Evolutionary conservation across 352 stramenopile species (phyloP), one percentile per base, ranked within the genome.

Genomic region (Pythium guiyangense): DNA sequence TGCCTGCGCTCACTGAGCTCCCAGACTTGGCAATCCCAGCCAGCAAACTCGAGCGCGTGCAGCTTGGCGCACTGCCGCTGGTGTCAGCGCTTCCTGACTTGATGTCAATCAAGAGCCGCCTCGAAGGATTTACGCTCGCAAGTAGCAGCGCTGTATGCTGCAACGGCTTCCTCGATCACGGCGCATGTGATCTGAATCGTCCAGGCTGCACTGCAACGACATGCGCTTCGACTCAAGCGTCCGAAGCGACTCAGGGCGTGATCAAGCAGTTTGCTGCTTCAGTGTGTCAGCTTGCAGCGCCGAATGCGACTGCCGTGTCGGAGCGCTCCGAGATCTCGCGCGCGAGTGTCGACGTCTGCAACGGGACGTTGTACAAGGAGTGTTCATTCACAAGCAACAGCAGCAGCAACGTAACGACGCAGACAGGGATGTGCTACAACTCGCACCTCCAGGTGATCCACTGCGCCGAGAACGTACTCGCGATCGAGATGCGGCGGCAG

Each of bases 321-420:
- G 22, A 71, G 25, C 62, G 67, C 27, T 62, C 47, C 3, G 47
- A 48, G 10, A 54, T 62, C 6, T 66, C 67, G 1, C 29, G 27
- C 8, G 52, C n/a, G 10, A 61, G 52, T 20, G 67, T 74, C 56
- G 48, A 58, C 9, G 51, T 66, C 12, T 84, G 71, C 62, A 68
- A 77, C 42, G 74, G 74, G 1, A 73, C 58, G 3, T 49, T 80
- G 31, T 80, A 73, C 51, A 62, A 67, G n/a, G 43, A 73, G 48
- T 82, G 74, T 39, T 8, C 18, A 3, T 31, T 64, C 26, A 9
- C 39, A 42, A 42, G 29, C 37, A 18, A 15, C 4, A 14, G 37
- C 37, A n/a, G 37, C 12, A n/a, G 37, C 39, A 44, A 12, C 49
- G 2, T 10, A 54, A 20, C 25, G 59, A 49, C 1, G 52, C 64